Evolutionary conservation across 352 stramenopile genomes (phyloP), one percentile per base, ranked within the genome.

Genomic region (Pythium brassicae): DNA sequence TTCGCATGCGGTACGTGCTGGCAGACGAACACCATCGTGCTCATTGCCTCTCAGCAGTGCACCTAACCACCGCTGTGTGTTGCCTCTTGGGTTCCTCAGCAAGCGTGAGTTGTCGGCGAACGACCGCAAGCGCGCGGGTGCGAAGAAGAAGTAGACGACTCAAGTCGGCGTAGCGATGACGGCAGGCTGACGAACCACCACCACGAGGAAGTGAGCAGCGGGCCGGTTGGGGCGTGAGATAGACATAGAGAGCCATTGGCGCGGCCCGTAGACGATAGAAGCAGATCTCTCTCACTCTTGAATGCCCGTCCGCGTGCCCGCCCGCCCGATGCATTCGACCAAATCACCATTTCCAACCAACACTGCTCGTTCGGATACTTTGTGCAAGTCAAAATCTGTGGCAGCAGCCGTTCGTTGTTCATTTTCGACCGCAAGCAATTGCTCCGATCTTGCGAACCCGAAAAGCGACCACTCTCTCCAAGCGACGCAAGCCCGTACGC

Each of bases 1-100:
- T 99, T 46, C 86, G 97, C 55, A 92, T 99, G 68, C 66, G 74
- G 73, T 83, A 52, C 25, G 69, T 65, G 47, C 27, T 34, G 34
- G 10, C 20, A 14, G 9, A 23, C 6, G 17, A 25, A 45, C 39
- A 6, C 19, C 14, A 22, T 17, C 53, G 46, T 34, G 17, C 29
- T 52, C n/a, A n/a, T n/a, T n/a, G n/a, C n/a, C n/a, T n/a, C n/a
- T n/a, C n/a, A n/a, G n/a, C n/a, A n/a, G n/a, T n/a, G n/a, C n/a
- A n/a, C n/a, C n/a, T n/a, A n/a, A n/a, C n/a, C 22, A 22, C 9
- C 20, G 32, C 15, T 50, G 12, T 29, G 6, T 51, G 20, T 35
- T 25, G 4, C 35, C 8, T 12, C 17, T 48, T 60, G 17, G 53
- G 22, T 22, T 37, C 32, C 46, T 19, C 53, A 80, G 79, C 34